Evolutionary conservation across 192 early-diverging fungal species (phyloP), one percentile per base, ranked within the genome.

Genomic region (Rhizoclosmatium globosum): DNA sequence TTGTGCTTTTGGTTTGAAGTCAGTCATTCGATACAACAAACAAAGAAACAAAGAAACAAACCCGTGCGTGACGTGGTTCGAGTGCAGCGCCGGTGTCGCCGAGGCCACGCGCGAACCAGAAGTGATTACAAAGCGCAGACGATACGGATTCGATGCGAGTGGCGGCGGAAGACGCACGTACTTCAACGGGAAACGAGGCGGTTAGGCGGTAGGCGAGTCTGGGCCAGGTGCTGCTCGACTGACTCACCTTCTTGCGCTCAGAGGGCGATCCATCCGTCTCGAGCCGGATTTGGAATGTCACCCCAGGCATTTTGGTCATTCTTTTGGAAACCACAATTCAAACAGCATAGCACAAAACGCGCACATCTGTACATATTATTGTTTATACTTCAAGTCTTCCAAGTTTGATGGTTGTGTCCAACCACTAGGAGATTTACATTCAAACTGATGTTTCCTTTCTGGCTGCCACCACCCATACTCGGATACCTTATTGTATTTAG

Each of bases 51-150:
- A 58, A 75, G 75, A 13, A 11, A 15, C 17, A 31, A 17, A 48
- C 56, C 92, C 94, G 62, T 91, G 79, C 31, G 91, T 79, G 2
- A 95, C 95, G 88, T 96, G 95, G 83, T 99, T 99, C 53, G 94
- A 96, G 77, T 90, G 86, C 45, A 99, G 82, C n/a, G 89, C 81
- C 3, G 31, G 95, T 87, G 42, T 88, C 85, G 60, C 88, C 87
- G 21, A 92, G 91, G 94, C 81, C 57, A 93, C 82, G 23, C 90
- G 79, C 4, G 93, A 89, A 43, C 96, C 96, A 45, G 93, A 87
- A 58, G 91, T 90, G 21, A 97, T 81, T 60, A 93, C 89, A 85
- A 97, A 94, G 2, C 95, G 91, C 67, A 98, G 82, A 46, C 88
- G 84, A 65, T 93, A 94, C 41, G 92, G 89, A 6, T 82, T 81